Evolutionary conservation across 2,329 filamentous ascomycete species (phyloP).

Genomic region (Fonsecaea monophora): DNA sequence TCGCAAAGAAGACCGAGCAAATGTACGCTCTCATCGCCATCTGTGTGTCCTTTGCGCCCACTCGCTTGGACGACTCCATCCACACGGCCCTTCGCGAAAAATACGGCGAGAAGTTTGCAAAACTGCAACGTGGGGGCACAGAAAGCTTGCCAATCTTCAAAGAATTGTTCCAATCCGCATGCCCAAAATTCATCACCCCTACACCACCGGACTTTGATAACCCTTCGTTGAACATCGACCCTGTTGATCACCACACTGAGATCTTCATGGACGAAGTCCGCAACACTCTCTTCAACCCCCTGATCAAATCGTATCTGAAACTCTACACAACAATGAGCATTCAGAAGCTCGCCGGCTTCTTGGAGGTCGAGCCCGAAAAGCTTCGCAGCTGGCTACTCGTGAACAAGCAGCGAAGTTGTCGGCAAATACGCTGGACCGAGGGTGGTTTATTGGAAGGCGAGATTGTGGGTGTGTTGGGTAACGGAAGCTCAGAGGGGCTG

Average conservation of each 20-base stretch:
- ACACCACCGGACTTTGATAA: conserved; percentile 98
- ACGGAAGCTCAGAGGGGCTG: conserved; percentile 77
- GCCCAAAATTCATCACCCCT: conserved; percentile 99
- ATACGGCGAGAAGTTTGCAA: conserved; percentile 97
- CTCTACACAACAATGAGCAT: conserved; percentile 99
- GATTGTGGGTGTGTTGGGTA: conserved; percentile 64
- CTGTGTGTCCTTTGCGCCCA: conserved; percentile 97
- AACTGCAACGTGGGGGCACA: conserved; percentile 93
- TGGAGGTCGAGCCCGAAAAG: conserved; percentile 96
- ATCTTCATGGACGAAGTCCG: conserved; percentile 99
- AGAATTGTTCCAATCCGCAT: conserved; percentile 96
- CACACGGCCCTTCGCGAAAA: conserved; percentile 98
- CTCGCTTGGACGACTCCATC: conserved; percentile 96
- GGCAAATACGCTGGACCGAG: conserved; percentile 93
- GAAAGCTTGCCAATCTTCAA: conserved; percentile 96
- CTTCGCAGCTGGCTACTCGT: conserved; percentile 91
- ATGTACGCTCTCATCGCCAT: conserved; percentile 99
- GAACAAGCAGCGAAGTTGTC: conserved; percentile 92
- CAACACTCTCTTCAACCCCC: conserved; percentile 95
- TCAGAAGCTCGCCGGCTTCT: conserved; percentile 95
- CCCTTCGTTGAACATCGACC: conserved; percentile 93
- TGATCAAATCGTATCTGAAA: conserved; percentile 97
- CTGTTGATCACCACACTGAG: conserved; percentile 92
- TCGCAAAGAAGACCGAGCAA: conserved; percentile 99
- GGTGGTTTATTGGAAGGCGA: conserved; percentile 91